Base-by-base conservation (phyloP, 1,284 basidiomycete genomes). In the Tausonia pullulans region DNA sequence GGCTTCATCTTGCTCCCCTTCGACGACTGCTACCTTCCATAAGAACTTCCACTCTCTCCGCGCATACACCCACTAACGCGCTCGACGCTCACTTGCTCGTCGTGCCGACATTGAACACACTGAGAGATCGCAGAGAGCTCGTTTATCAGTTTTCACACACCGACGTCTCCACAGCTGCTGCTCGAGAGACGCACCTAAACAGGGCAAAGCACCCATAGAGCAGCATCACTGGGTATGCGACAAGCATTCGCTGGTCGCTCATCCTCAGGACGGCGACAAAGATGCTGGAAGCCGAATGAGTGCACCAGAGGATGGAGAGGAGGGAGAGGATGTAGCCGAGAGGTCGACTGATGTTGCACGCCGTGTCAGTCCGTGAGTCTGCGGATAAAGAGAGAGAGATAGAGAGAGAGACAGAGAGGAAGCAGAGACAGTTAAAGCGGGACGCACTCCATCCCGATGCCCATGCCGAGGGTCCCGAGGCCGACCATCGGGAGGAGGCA, bases 401-500 rank as follows among this genome's bases (percentile, higher is more conserved):
- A 40, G 45, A n/a, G 16, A n/a, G 10, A 41, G 52, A 51, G 39
- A 55, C 8, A 60, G 49, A 6, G 39, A 16, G 10, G 27, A 39
- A 11, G 51, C 48, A 16, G 44, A 62, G 27, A 48, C 27, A 27
- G 27, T 27, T 27, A 27, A 27, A 27, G 13, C 6, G 39, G 5
- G 46, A 65, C 90, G 67, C 77, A 94, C 91, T 98, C 89, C 63
- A 98, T 82, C 39, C 87, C 86, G 51, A 93, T 80, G 69, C 88
- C 83, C 66, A 98, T 88, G 69, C 90, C 93, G 53, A 97, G 79
- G 14, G 89, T 87, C 56, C 91, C 88, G 9, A 98, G 85, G n/a
- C 91, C 88, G 58, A 98, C 95, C 85, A 99, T 92, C 1, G 96
- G 96, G 40, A 99, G 79, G 46, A 99, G 80, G 73, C 96, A 98